Evolutionary conservation across 371 early-diverging fungal genomes (phyloP).

Genomic region (Blakeslea trispora): DNA sequence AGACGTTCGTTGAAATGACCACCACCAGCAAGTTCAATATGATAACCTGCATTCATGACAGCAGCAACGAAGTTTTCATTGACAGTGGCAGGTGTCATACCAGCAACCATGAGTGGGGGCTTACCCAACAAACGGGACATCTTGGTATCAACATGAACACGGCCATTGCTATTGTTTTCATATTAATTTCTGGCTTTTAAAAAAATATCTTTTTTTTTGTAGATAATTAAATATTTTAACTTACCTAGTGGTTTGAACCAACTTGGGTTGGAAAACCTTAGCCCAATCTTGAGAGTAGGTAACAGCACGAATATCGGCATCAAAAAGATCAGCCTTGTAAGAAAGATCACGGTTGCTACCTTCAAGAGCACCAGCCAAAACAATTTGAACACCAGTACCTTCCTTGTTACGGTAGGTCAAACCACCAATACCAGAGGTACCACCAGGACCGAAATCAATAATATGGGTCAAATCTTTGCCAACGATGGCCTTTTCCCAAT

Average conservation of each 20-base stretch:
- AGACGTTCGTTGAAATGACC: conserved; percentile 90
- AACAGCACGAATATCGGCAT: conserved; percentile 78
- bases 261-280: conserved; percentile 81
- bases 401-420: conserved; percentile 94
- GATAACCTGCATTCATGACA: conserved; percentile 93
- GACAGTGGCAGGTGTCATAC: conserved; percentile 90
- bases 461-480: conserved; percentile 79
- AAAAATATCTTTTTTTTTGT: conserved; percentile 6
- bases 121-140: conserved; percentile 88
- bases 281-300: conserved; percentile 90
- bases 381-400: conserved; percentile 91
- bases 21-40: conserved; percentile 94
- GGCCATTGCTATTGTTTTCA: conserved; percentile 52
- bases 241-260: conserved; percentile 59
- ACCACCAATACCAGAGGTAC: conserved; percentile 84
- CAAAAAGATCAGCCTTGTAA: conserved; percentile 84
- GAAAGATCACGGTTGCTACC: conserved; percentile 71
- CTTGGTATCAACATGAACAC: conserved; percentile 86
- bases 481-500: conserved; percentile 88
- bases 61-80: conserved; percentile 79
- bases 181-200: neutral
- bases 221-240: too few relatives aligned
- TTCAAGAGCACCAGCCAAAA: conserved; percentile 76
- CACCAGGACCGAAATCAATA: conserved; percentile 95
- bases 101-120: conserved; percentile 90